Evolutionary conservation across 495 filamentous ascomycete genomes (phyloP).

Genomic region (Penicillium samsonianum): DNA sequence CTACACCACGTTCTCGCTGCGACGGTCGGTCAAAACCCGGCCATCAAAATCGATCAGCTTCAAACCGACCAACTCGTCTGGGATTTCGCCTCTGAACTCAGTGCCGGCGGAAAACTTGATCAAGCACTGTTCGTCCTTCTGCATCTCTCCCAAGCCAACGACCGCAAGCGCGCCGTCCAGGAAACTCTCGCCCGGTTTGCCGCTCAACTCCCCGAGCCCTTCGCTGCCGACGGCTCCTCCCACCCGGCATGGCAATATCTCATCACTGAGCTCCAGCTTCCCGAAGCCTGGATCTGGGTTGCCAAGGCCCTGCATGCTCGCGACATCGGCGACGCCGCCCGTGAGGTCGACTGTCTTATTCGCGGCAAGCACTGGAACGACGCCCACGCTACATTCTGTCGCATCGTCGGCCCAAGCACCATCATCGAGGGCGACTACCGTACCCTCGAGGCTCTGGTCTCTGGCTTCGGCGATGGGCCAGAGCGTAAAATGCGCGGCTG

Average conservation of each 20-base stretch:
- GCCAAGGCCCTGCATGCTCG: slow-evolving; percentile 84
- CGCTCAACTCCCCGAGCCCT: slow-evolving; percentile 51
- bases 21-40: slow-evolving; percentile 51
- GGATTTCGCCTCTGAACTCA: slow-evolving; percentile 72
- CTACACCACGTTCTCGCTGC: slow-evolving; percentile 60
- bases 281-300: slow-evolving; percentile 77
- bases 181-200: slow-evolving; percentile 64
- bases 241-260: slow-evolving; percentile 56
- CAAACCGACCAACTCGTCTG: slow-evolving; percentile 65
- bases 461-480: slow-evolving; percentile 61
- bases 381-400: slow-evolving; percentile 79
- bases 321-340: slow-evolving; percentile 59
- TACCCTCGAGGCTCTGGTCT: slow-evolving; percentile 61
- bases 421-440: slow-evolving; percentile 77
- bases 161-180: slow-evolving; percentile 66
- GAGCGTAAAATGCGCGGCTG: slow-evolving; percentile 58
- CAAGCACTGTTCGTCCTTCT: slow-evolving; percentile 73
- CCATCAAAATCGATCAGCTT: slow-evolving; percentile 34
- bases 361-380: slow-evolving; percentile 72
- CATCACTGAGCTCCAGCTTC: slow-evolving; percentile 62
- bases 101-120: slow-evolving; percentile 65
- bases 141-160: slow-evolving; percentile 65
- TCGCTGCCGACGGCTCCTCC: slow-evolving; percentile 53
- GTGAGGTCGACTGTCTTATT: slow-evolving; percentile 74
- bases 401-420: slow-evolving; percentile 72